These are phyloP conservation scores for Septoria linicola DNA, from an alignment of 2,329 filamentous ascomycete species.

Conservation along the genomic window DNA sequence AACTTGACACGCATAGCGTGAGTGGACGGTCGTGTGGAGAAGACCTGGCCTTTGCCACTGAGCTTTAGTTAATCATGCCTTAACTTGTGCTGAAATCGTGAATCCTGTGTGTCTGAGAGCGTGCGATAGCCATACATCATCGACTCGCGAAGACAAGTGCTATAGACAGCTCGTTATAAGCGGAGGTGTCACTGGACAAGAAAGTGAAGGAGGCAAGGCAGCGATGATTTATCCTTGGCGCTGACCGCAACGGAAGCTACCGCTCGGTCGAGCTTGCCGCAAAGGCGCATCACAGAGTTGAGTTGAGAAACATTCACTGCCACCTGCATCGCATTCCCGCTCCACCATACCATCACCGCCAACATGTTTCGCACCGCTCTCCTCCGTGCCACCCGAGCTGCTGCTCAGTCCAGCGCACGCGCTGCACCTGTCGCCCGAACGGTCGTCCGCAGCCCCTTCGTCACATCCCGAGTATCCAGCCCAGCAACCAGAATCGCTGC, in stretches of 20 bases:
- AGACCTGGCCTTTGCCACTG: too few species aligned
- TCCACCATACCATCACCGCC: constrained; percentile 25
- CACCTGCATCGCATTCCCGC: not conserved
- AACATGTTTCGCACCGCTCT: constrained; percentile 88
- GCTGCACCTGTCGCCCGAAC: constrained; percentile 54
- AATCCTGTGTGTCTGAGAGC: too few species aligned
- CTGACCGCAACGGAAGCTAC: too few species aligned
- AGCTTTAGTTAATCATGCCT: too few species aligned
- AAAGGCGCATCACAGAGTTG: constrained; percentile 1
- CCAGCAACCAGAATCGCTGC: constrained; percentile 66
- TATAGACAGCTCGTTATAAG: too few species aligned
- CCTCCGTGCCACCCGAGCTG: constrained; percentile 69
- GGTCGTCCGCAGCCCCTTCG: constrained; percentile 55
- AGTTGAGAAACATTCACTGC: constrained; percentile 2
- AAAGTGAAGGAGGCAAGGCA: too few species aligned
- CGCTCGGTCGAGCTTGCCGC: not conserved
- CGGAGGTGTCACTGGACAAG: too few species aligned
- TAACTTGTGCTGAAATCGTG: too few species aligned
- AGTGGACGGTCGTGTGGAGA: too few species aligned
- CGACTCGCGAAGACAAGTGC: too few species aligned
- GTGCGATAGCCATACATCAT: too few species aligned
- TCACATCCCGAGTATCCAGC: constrained; percentile 59
- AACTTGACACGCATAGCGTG: constrained; percentile 14
- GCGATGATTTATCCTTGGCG: too few species aligned
- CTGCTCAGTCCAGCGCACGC: constrained; percentile 44